A percentile compares a stretch with the other conserved stretches of the same genome.
Evolutionary conservation across 305 asterid species (phyloP).

Genomic region (Ilex paraguariensis): DNA sequence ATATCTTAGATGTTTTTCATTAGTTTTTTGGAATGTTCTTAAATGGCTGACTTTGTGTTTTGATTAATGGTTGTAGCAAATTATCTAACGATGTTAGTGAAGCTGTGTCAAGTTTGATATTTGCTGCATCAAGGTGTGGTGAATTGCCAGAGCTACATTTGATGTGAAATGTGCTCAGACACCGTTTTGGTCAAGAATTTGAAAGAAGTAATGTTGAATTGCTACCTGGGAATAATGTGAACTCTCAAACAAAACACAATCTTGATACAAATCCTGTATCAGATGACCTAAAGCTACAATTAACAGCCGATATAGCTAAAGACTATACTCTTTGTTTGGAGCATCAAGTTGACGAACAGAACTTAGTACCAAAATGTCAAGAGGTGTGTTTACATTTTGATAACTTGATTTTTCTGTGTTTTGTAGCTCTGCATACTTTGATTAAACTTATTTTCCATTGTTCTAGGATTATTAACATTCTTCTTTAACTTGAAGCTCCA

Average conservation of each 20-base stretch:
- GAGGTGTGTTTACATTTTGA: neutral
- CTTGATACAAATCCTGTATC: conserved; percentile 7
- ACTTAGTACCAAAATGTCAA: neutral
- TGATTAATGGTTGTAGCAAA: conserved; percentile 15
- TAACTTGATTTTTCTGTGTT: neutral
- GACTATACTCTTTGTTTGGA: conserved; percentile 6
- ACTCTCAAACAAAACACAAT: conserved; percentile 12
- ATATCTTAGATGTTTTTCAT: no score
- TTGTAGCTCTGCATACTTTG: neutral
- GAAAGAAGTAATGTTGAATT: conserved; percentile 26
- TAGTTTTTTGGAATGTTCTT: no score
- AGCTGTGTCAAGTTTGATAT: conserved; percentile 31
- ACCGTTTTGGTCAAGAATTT: conserved; percentile 24
- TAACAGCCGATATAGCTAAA: conserved; percentile 21
- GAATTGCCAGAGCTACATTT: conserved; percentile 32
- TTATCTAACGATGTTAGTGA: conserved; percentile 25
- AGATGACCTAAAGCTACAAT: conserved; percentile 15
- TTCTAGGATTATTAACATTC: neutral
- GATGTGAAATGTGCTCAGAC: conserved; percentile 18
- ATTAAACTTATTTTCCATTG: neutral
- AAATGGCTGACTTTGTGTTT: neutral
- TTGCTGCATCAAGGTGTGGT: conserved; percentile 40
- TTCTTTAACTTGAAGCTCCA: neutral
- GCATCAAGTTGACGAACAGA: neutral
- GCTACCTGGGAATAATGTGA: conserved; percentile 27